Base-by-base conservation (phyloP, 2,329 filamentous ascomycete genomes). In the Pseudocercospora vitis region DNA sequence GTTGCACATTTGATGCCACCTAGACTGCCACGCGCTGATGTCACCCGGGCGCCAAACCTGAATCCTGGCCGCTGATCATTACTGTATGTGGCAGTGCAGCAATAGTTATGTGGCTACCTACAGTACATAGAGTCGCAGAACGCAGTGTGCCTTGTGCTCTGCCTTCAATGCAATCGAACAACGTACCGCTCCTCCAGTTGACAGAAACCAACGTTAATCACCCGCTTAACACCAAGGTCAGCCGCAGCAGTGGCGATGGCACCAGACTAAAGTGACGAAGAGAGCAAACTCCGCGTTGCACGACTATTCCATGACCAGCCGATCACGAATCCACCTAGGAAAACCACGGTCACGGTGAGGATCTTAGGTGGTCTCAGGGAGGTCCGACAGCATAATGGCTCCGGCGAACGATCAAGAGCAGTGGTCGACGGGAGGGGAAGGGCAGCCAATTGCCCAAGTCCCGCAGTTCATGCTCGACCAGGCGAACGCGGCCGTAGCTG, bases 391-490 rank as follows among this genome's bases (percentile, higher is more conserved):
- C n/a, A n/a, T n/a, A n/a, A n/a, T 56, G 53, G 26, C 53, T 48
- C 39, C 53, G 9, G 16, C 37, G 40, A 46, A 49, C 31, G 40
- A 48, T 23, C 55, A 50, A 48, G 50, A 40, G 33, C 18, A 31
- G 42, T n/a, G 26, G n/a, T 11, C n/a, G 21, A 12, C 26, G 33
- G n/a, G 28, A 14, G 37, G 18, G 39, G 50, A 28, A 19, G 28
- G 33, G 21, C 39, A 23, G 14, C 33, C 37, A 52, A 44, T 47
- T 28, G 50, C 39, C 12, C 49, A 53, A 24, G 49, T 64, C 8
- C 60, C 61, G 18, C 54, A 59, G 12, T 49, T 60, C 7, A 67
- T 68, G 63, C 42, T 68, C 18, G 52, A 64, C 23, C 65, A 66
- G 53, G 65, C 65, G 26, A 58, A 53, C 48, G 65, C 61, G n/a